Evolutionary conservation across 768 basidiomycete genomes (phyloP).

Genomic region (Tephrocybe sp.): DNA sequence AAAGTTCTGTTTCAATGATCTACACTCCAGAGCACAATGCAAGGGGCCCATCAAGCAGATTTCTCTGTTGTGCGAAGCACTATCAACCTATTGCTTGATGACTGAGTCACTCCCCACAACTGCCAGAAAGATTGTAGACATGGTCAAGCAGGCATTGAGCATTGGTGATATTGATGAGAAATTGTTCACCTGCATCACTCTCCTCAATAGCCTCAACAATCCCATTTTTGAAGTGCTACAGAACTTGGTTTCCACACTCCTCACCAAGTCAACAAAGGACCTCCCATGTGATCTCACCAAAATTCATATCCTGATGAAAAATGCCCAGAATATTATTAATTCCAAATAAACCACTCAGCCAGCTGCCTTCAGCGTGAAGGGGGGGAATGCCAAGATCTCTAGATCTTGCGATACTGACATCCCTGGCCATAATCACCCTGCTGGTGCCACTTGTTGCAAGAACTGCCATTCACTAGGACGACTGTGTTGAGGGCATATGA

Average conservation of each 20-base stretch:
- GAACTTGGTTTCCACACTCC: background rate
- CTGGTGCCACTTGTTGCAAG: conserved; percentile 7
- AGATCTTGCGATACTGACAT: background rate
- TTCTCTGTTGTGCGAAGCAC: background rate
- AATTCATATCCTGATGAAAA: too few relatives aligned
- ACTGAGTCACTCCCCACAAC: background rate
- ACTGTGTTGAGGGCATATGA: background rate
- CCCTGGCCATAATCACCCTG: background rate
- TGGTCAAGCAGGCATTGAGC: background rate
- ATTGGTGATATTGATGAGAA: background rate
- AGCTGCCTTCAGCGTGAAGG: too few relatives aligned
- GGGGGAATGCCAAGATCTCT: background rate
- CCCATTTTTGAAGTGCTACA: background rate
- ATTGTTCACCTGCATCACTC: background rate
- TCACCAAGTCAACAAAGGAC: too few relatives aligned
- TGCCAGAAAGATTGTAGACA: background rate
- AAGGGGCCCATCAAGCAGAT: conserved; percentile 2
- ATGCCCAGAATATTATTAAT: too few relatives aligned
- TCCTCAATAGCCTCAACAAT: conserved; percentile 6
- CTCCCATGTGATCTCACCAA: too few relatives aligned
- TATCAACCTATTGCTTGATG: conserved; percentile 1
- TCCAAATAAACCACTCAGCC: too few relatives aligned
- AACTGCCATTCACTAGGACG: conserved; percentile 11
- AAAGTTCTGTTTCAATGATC: background rate
- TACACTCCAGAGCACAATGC: background rate